A percentile compares a stretch with the other conserved stretches of the same genome.
phyloP scores from a whole-genome alignment of 345 rosid genomes.

The Aegle marmelos region DNA sequence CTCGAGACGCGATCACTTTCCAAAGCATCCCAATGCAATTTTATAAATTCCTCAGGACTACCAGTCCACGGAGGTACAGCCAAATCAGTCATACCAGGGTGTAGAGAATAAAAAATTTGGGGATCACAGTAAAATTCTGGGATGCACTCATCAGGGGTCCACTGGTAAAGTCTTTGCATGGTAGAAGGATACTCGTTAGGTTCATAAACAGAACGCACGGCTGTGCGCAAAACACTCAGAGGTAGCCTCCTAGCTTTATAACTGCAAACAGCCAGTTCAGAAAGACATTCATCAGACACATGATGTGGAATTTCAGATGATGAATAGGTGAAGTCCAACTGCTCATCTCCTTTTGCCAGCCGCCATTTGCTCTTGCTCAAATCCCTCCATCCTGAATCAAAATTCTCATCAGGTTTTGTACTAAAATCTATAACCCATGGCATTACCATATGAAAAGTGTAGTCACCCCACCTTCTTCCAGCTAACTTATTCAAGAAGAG shows the following conservation, averaged over 20 bases:
- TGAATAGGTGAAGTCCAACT: constrained; percentile 87
- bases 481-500: constrained; percentile 77
- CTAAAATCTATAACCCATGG: constrained; percentile 98
- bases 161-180: constrained; percentile 92
- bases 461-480: constrained; percentile 97
- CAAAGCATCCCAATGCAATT: constrained; percentile 78
- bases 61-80: constrained; percentile 87
- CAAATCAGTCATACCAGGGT: constrained; percentile 85
- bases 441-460: constrained; percentile 87
- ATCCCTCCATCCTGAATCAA: constrained; percentile 86
- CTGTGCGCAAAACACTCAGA: constrained; percentile 74
- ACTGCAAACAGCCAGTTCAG: constrained; percentile 98
- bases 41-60: constrained; percentile 80
- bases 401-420: constrained; percentile 62
- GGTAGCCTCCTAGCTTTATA: constrained; percentile 97
- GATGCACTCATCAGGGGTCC: constrained; percentile 99
- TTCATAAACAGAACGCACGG: constrained; percentile 92
- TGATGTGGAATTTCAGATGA: constrained; percentile 94
- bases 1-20: constrained; percentile 75
- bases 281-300: constrained; percentile 96
- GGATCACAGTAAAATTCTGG: constrained; percentile 93
- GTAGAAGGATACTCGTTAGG: constrained; percentile 96
- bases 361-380: constrained; percentile 96
- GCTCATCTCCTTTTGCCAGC: constrained; percentile 96
- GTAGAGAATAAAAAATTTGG: constrained; percentile 62